A percentile compares a stretch with the other conserved stretches of the same genome.
Conservation (phyloP, 495 filamentous ascomycete species). For the Apodospora peruviana region DNA sequence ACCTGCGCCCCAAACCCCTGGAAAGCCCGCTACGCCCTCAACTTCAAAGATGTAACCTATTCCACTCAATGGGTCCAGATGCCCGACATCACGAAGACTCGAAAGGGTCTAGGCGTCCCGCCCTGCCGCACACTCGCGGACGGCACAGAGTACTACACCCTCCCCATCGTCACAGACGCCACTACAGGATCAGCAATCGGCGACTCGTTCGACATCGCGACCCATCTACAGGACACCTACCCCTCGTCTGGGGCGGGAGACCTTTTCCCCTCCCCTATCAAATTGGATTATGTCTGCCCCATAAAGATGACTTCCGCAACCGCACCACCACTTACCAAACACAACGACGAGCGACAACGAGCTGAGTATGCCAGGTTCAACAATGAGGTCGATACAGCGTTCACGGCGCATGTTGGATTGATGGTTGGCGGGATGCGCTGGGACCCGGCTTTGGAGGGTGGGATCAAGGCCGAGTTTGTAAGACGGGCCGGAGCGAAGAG, state of each 20-base stretch:
- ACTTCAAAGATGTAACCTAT: slow-evolving; percentile 52
- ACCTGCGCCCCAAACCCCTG: slow-evolving; percentile 52
- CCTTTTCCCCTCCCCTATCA: slow-evolving; percentile 35
- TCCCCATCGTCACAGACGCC: slow-evolving; percentile 51
- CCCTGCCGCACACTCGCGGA: slow-evolving; percentile 50
- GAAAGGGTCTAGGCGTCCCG: slow-evolving; percentile 36
- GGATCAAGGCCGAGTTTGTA: slow-evolving; percentile 38
- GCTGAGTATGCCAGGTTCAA: slow-evolving; percentile 40
- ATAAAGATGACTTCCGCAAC: slow-evolving; percentile 13
- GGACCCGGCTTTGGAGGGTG: slow-evolving; percentile 38
- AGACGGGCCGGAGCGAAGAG: slow-evolving; percentile 35
- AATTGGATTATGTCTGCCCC: slow-evolving; percentile 17
- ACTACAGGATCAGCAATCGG: slow-evolving; percentile 38
- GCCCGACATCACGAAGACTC: slow-evolving; percentile 42
- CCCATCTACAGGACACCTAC: slow-evolving; percentile 49
- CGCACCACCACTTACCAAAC: no score
- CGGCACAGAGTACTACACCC: slow-evolving; percentile 53
- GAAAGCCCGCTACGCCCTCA: slow-evolving; percentile 55
- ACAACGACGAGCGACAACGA: slow-evolving; percentile 7
- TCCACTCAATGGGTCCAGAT: slow-evolving; percentile 45
- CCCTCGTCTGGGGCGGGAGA: slow-evolving; percentile 28
- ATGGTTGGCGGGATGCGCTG: slow-evolving; percentile 31
- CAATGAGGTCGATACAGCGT: slow-evolving; percentile 43
- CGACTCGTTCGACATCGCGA: slow-evolving; percentile 59
- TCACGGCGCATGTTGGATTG: slow-evolving; percentile 36